These are phyloP conservation scores for Phytopythium helicoides DNA, from an alignment of 352 stramenopile species.

Conservation along the genomic window DNA sequence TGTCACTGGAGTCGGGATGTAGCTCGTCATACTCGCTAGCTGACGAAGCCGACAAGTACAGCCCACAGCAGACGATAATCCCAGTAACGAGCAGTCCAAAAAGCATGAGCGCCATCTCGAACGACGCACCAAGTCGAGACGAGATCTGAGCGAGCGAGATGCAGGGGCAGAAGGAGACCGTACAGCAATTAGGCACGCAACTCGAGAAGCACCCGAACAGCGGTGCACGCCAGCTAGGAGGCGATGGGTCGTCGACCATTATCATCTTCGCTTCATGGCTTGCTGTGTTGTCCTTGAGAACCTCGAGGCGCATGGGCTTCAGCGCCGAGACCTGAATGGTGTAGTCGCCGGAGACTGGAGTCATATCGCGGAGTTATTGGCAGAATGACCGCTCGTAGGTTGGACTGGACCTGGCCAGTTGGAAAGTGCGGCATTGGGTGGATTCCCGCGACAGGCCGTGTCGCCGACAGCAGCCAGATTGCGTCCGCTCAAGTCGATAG, in stretches of 20 bases:
- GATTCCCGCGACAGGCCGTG: no score
- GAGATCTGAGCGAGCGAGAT: slow-evolving; percentile 36
- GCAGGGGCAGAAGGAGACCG: slow-evolving; percentile 36
- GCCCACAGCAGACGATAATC: slow-evolving; percentile 23
- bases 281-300: no score
- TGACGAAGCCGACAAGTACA: slow-evolving; percentile 22
- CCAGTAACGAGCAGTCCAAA: slow-evolving; percentile 28
- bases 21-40: slow-evolving; percentile 8
- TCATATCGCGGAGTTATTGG: no score
- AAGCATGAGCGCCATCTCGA: slow-evolving; percentile 18
- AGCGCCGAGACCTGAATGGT: slow-evolving; percentile 1
- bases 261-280: neutral
- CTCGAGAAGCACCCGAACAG: slow-evolving; percentile 37
- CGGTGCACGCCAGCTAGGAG: slow-evolving; percentile 19
- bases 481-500: no score
- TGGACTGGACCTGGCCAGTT: no score
- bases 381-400: no score
- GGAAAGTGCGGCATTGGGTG: no score
- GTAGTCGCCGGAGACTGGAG: neutral
- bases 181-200: slow-evolving; percentile 40
- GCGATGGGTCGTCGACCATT: neutral
- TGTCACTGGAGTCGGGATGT: neutral
- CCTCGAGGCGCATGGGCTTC: neutral
- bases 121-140: slow-evolving; percentile 23
- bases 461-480: no score